Percentiles rank a stretch among this genome's conserved stretches.
These are phyloP conservation scores for Biscutella laevigata DNA, from an alignment of 441 rosid genomes.

Conservation along the genomic window DNA sequence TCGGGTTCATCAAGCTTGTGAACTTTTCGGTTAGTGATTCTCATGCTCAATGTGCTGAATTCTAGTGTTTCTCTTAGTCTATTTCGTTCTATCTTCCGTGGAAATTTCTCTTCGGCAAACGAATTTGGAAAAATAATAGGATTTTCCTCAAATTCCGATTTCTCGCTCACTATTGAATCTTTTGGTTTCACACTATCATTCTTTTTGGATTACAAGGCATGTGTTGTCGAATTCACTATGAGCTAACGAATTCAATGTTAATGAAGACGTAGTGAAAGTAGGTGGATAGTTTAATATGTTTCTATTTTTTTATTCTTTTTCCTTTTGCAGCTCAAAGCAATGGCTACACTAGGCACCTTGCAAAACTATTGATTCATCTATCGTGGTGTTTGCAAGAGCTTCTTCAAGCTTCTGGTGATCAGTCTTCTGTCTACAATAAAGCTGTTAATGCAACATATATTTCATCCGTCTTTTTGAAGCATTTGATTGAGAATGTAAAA, in stretches of 20 bases:
- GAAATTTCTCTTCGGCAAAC: no score
- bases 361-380: conserved; percentile 76
- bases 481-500: conserved; percentile 58
- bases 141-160: no score
- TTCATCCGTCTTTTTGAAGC: conserved; percentile 76
- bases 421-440: conserved; percentile 39
- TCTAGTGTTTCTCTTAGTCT: no score
- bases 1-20: conserved; percentile 69
- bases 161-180: no score
- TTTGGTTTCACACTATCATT: no score
- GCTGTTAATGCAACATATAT: conserved; percentile 71
- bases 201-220: not conserved
- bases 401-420: conserved; percentile 37
- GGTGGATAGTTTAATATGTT: not conserved
- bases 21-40: conserved; percentile 56
- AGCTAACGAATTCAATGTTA: not conserved
- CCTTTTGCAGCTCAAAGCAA: conserved; percentile 63
- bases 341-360: conserved; percentile 69
- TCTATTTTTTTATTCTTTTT: not conserved
- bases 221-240: not conserved
- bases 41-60: not conserved
- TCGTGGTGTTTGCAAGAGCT: conserved; percentile 74
- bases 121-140: no score
- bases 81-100: no score
- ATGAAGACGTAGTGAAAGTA: not conserved